Conservation (phyloP, 148 eudicot species). For the Chenopodium album region DNA sequence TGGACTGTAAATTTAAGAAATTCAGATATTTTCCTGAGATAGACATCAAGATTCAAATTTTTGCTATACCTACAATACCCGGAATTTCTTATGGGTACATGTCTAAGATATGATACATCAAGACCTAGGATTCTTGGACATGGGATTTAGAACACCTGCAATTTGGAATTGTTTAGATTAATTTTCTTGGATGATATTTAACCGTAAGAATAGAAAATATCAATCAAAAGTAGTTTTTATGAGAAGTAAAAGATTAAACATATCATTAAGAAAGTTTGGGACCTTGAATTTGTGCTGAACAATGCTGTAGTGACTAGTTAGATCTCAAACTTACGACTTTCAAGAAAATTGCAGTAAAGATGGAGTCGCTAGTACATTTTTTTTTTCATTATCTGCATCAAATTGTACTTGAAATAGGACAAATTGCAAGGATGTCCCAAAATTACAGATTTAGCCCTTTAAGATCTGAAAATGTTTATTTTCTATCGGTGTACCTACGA, state of each 20-base stretch:
- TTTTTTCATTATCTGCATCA: no score
- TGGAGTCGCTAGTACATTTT: no score
- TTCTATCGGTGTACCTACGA: not conserved
- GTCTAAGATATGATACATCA: not conserved
- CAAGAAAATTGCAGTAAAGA: not conserved
- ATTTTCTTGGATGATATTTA: not conserved
- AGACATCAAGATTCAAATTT: not conserved
- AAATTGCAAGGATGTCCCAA: no score
- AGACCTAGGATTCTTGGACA: not conserved
- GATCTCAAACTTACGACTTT: not conserved
- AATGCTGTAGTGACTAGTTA: not conserved
- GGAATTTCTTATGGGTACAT: not conserved
- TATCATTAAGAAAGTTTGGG: not conserved
- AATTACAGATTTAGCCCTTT: not conserved
- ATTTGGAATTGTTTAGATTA: not conserved
- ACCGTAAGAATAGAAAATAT: not conserved
- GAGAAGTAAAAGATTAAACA: not conserved
- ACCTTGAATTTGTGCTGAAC: not conserved
- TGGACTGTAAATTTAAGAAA: not conserved
- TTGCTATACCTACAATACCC: not conserved
- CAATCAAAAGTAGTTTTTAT: not conserved
- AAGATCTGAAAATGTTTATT: not conserved
- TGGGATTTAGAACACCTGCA: not conserved
- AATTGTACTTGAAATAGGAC: no score
- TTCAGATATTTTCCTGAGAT: not conserved